Conservation (phyloP, 176 grass and related monocot species). For the Poa pratensis region DNA sequence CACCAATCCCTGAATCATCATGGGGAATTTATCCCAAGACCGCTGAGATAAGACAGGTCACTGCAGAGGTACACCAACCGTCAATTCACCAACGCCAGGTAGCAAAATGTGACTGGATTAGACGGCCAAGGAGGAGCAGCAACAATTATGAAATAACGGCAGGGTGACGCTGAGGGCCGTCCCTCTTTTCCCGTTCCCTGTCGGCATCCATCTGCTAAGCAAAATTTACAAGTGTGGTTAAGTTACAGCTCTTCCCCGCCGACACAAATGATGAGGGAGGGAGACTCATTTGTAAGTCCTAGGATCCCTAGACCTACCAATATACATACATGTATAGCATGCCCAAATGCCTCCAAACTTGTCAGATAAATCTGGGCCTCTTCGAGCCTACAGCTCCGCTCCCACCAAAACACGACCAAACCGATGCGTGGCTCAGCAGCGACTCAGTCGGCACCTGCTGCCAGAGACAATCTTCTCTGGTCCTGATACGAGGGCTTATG, state of each 20-base stretch:
- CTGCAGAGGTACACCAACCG: no score
- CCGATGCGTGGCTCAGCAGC: neutral
- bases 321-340: constrained; percentile 73
- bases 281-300: constrained; percentile 52
- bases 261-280: constrained; percentile 40
- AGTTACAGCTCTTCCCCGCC: constrained; percentile 53
- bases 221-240: constrained; percentile 59
- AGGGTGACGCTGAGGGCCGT: constrained; percentile 20
- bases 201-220: constrained; percentile 52
- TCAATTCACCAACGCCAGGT: no score
- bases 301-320: constrained; percentile 58
- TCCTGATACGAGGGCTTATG: constrained; percentile 27
- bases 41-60: no score
- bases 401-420: constrained; percentile 31
- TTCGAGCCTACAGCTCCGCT: constrained; percentile 39
- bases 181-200: constrained; percentile 46
- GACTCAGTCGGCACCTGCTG: neutral
- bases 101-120: no score
- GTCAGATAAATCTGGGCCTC: constrained; percentile 44
- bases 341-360: constrained; percentile 51
- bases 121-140: no score
- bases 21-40: no score
- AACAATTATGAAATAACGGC: no score
- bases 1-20: no score
- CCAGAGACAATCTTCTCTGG: constrained; percentile 39